Base-by-base conservation (phyloP, 768 basidiomycete species). In the Tylopilus balloui region DNA sequence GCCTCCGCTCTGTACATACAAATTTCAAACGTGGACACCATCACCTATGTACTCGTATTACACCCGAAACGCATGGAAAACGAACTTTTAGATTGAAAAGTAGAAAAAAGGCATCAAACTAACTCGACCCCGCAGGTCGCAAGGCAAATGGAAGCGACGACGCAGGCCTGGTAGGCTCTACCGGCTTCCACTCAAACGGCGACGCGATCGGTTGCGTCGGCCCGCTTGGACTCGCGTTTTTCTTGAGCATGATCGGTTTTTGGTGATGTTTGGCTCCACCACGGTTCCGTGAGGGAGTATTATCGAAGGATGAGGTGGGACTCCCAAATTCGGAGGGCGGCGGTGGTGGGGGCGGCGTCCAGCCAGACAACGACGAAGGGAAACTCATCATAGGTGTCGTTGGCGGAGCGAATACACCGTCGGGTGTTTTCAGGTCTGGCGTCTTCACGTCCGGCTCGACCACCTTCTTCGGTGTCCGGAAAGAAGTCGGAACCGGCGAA, bases 241-340 rank as follows among this genome's bases (percentile, higher is more conserved):
- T 71, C 57, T 65, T 68, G 40, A 71, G 38, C 13, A 52, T 36
- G 28, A 69, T 64, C 2, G 74, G 61, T 44, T 65, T 70, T 52
- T 60, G 59, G 45, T 74, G 73, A 32, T 69, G 62, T 29, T 71
- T 73, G 10, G 7, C 10, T 3, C 42, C 53, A 15, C 55, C 55
- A 6, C 66, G 60, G 35, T 47, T 56, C 17, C 66, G 64, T 15
- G 65, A 57, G 9, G 56, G 52, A 7, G 61, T 54, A 6, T 57
- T 38, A 12, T 52, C 59, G n/a, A n/a, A n/a, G n/a, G n/a, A n/a
- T 58, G 45, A 28, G 3, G n/a, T 9, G 0, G 57, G 55, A 34
- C 53, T 55, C 14, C 42, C 63, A 20, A 57, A 45, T 9, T 56
- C 62, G 4, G 50, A 35, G 6, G 60, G 23, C 3, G 60, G 42